Evolutionary conservation across 1,284 basidiomycete species (phyloP).

Genomic region (Wolfiporia cocos): DNA sequence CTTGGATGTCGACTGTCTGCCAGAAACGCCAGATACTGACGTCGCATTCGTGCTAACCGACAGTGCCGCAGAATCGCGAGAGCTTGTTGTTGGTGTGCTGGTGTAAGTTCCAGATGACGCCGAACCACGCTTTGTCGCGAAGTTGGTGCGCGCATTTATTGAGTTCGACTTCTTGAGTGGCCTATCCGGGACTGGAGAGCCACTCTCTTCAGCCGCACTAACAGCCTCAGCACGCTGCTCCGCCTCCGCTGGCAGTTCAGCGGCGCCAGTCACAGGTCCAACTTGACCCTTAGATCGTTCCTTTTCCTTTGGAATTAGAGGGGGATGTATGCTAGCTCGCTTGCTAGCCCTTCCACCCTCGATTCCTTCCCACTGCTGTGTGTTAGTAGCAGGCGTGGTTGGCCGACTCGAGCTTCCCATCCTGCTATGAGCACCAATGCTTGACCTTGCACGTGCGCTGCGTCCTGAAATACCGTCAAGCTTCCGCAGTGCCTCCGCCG

Average conservation of each 20-base stretch:
- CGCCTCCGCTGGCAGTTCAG: conserved; percentile 25
- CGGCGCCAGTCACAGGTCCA: conserved; percentile 34
- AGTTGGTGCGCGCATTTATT: conserved; percentile 56
- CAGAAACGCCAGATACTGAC: conserved; percentile 62
- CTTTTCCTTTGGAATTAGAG: conserved; percentile 20
- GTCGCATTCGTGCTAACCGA: conserved; percentile 72
- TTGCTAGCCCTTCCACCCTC: conserved; percentile 47
- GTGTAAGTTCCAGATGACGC: conserved; percentile 83
- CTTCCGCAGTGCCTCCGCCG: conserved; percentile 88
- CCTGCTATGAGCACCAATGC: conserved; percentile 58
- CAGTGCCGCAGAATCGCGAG: conserved; percentile 78
- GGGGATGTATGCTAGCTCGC: conserved; percentile 39
- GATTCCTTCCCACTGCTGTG: conserved; percentile 64
- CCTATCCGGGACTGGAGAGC: conserved; percentile 46
- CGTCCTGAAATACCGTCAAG: conserved; percentile 86
- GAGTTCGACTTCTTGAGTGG: conserved; percentile 56
- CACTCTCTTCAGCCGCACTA: conserved; percentile 42
- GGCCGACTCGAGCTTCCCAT: conserved; percentile 58
- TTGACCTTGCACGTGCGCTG: conserved; percentile 51
- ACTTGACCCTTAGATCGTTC: conserved; percentile 25
- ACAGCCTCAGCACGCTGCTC: conserved; percentile 35
- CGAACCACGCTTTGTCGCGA: conserved; percentile 81
- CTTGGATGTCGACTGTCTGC: conserved; percentile 54
- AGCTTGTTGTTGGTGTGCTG: conserved; percentile 68
- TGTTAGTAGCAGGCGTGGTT: conserved; percentile 58